These are phyloP conservation scores for Ciborinia camelliae DNA, from an alignment of 2,329 filamentous ascomycete species.

Conservation along the genomic window DNA sequence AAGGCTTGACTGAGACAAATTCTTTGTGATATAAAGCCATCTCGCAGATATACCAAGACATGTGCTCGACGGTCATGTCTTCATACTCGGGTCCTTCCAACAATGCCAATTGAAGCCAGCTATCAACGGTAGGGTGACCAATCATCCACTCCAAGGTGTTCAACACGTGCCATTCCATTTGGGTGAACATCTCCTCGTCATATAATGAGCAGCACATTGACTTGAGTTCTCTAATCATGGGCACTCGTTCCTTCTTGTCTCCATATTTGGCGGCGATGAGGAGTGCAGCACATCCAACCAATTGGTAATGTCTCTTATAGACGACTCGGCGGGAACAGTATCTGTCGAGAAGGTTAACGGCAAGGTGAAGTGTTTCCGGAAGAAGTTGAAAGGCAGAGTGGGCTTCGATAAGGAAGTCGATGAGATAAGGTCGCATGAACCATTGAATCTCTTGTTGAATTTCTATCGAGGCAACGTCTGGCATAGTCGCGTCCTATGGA, in stretches of 20 bases:
- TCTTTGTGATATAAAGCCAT: conserved; percentile 95
- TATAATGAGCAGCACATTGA: conserved; percentile 99
- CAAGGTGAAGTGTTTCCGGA: conserved; percentile 92
- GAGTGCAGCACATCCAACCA: conserved; percentile 92
- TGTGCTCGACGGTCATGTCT: conserved; percentile 86
- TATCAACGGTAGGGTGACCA: conserved; percentile 92
- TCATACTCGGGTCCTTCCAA: conserved; percentile 66
- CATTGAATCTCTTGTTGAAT: conserved; percentile 99
- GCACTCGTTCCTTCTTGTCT: conserved; percentile 98
- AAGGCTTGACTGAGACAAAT: conserved; percentile 89
- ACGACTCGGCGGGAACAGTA: conserved; percentile 98
- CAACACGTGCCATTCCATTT: conserved; percentile 99
- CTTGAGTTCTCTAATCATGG: conserved; percentile 93
- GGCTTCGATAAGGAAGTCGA: conserved; percentile 97
- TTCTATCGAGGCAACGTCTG: conserved; percentile 96
- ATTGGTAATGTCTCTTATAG: conserved; percentile 98
- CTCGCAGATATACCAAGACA: conserved; percentile 92
- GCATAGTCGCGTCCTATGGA: conserved; percentile 72
- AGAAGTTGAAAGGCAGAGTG: conserved; percentile 92
- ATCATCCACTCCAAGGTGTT: conserved; percentile 96
- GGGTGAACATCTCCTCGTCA: conserved; percentile 98
- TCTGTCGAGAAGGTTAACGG: conserved; percentile 91
- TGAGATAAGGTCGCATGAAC: conserved; percentile 98
- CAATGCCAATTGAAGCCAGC: conserved; percentile 84
- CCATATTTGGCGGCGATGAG: conserved; percentile 98